phyloP scores from a whole-genome alignment of 139 green algal genomes.

The Ostreobium quekettii region DNA sequence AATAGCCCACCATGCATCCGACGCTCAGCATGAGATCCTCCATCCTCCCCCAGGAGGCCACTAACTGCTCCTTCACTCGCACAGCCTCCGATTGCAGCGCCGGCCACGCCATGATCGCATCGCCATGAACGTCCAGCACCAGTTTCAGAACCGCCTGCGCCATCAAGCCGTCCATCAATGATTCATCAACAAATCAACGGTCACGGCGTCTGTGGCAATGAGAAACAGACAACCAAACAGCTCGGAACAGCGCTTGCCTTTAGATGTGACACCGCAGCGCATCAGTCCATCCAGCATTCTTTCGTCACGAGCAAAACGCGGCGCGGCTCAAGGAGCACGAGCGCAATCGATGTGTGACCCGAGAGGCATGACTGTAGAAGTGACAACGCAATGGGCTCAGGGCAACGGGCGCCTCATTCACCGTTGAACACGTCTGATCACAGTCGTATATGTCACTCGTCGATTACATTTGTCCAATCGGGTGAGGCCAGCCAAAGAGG shows the following conservation, averaged over 20 bases:
- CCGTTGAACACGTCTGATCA: background rate
- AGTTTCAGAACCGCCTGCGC: conserved; percentile 32
- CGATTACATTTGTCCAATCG: background rate
- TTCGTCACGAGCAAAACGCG: too few relatives aligned
- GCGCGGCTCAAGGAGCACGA: too few relatives aligned
- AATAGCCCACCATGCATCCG: conserved; percentile 65
- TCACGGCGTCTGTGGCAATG: background rate
- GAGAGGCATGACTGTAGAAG: too few relatives aligned
- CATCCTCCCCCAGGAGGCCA: conserved; percentile 47
- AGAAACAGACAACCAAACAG: background rate
- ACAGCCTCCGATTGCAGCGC: conserved; percentile 28
- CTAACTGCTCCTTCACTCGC: conserved; percentile 34
- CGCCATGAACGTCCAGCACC: conserved; percentile 49
- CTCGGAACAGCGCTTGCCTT: background rate
- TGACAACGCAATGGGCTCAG: too few relatives aligned
- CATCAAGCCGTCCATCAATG: background rate
- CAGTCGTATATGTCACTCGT: background rate
- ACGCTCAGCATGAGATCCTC: conserved; percentile 52
- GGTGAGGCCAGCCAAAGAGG: conserved; percentile 19
- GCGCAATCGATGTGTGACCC: too few relatives aligned
- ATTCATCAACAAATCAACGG: background rate
- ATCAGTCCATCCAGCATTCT: background rate
- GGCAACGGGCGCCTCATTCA: background rate
- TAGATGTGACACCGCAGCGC: background rate
- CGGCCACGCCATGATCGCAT: conserved; percentile 40